Percentiles rank a stretch among this genome's conserved stretches.
phyloP scores from a whole-genome alignment of 1,284 basidiomycete species.

The Ustilago cynodontis region DNA sequence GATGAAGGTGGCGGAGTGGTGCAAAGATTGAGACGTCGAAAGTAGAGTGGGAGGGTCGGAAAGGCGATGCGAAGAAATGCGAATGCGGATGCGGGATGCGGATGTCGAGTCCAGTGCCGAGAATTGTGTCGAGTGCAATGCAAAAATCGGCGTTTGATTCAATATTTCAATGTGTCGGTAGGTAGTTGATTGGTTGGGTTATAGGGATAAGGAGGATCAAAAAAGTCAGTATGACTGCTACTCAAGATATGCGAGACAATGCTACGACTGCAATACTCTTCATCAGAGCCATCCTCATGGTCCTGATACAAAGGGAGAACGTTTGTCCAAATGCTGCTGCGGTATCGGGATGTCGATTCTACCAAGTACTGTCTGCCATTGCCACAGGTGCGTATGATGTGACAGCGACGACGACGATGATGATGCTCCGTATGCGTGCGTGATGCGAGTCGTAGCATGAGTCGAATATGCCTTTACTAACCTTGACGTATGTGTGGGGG shows the following conservation, averaged over 20 bases:
- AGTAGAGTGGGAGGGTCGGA: not conserved
- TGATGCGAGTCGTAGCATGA: constrained; percentile 3
- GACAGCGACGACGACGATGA: constrained; percentile 12
- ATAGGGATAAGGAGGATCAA: not conserved
- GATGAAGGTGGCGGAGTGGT: not conserved
- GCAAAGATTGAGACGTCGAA: not conserved
- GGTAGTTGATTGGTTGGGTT: not conserved
- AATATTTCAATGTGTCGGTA: not conserved
- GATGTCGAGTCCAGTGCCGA: not conserved
- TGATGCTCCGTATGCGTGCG: constrained; percentile 9
- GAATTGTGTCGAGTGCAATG: not conserved
- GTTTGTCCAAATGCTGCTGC: not conserved
- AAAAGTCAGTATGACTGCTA: constrained; percentile 25
- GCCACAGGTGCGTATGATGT: not conserved
- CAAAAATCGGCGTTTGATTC: not conserved
- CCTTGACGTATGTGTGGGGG: constrained; percentile 56
- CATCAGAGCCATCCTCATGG: not conserved
- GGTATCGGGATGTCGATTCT: not conserved
- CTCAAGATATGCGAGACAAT: not conserved
- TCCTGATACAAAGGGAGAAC: not conserved
- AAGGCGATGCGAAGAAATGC: not conserved
- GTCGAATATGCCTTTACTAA: constrained; percentile 35
- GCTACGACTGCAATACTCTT: constrained; percentile 5
- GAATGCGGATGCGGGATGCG: constrained; percentile 3
- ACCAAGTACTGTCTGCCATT: not conserved